Base-by-base conservation (phyloP, 345 rosid genomes). In the Gynandropsis gynandra region DNA sequence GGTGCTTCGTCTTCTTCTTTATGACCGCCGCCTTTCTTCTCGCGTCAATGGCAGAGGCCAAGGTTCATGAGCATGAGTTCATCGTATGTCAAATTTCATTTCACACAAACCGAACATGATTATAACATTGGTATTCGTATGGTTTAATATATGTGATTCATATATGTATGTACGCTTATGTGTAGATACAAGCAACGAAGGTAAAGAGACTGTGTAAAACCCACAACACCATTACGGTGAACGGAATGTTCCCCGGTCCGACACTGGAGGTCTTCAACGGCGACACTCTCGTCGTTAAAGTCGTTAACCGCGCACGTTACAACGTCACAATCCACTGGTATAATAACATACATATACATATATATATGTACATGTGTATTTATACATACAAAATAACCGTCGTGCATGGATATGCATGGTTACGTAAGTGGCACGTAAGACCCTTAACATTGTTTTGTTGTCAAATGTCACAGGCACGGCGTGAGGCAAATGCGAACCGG, bases 171-270 rank as follows among this genome's bases (percentile, higher is more conserved):
- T 48, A 46, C 12, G 15, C 16, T 5, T 33, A 16, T 39, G 20
- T 48, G 50, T 61, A 89, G 95, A 54, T 90, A 46, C 96, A 87
- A 76, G 83, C 74, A 59, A 77, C 96, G 18, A 68, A 69, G 62
- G 95, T 90, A 79, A 82, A 84, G 82, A 90, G 96, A 85, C 83
- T 90, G 72, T 90, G 98, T 79, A 81, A 63, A 16, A 87, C 89
- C 33, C 92, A 79, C 58, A 73, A 72, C 18, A 35, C 63, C 16
- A 84, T 90, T 59, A 90, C 98, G 10, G 96, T 90, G 0, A 90
- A 90, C 54, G 98, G 98, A 43, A 80, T 84, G 85, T 69, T 71
- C n/a, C 98, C 98, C 0, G 98, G 98, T 2, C 98, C 98, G 1
- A 90, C 98, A 16, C 32, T 90, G 40, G 95, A 87, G 65, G 64